Conservation (phyloP, 352 stramenopile species). For the Pythium grandisporangium region DNA sequence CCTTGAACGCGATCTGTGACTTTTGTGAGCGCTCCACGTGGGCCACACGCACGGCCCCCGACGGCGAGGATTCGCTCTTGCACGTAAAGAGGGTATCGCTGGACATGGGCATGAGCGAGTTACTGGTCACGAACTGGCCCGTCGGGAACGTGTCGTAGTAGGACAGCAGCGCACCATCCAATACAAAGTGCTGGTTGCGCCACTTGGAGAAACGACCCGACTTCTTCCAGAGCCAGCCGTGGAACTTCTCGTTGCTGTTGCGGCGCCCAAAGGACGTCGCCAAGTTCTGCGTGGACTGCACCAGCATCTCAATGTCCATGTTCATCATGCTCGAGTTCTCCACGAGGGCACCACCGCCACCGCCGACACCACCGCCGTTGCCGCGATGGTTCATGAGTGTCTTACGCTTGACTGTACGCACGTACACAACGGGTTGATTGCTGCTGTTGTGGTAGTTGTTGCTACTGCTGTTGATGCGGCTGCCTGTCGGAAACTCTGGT, state of each 20-base stretch:
- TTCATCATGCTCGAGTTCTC: conserved; percentile 24
- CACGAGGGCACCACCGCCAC: conserved; percentile 17
- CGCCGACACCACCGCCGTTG: conserved; percentile 9
- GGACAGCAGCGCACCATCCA: conserved; percentile 62
- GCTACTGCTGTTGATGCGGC: neutral
- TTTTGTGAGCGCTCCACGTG: conserved; percentile 70
- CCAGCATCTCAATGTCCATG: conserved; percentile 78
- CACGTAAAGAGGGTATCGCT: conserved; percentile 60
- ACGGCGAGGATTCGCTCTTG: conserved; percentile 60
- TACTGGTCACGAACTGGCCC: conserved; percentile 61
- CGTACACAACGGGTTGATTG: neutral
- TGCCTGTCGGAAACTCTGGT: neutral
- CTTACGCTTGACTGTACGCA: conserved; percentile 14
- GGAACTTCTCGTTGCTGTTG: conserved; percentile 56
- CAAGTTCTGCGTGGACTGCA: conserved; percentile 68
- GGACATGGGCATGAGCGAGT: conserved; percentile 40
- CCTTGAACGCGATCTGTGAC: conserved; percentile 77
- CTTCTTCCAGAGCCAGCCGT: conserved; percentile 82
- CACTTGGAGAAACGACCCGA: conserved; percentile 72
- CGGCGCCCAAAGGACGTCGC: conserved; percentile 64
- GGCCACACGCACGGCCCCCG: conserved; percentile 60
- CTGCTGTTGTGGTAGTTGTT: neutral
- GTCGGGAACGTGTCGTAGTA: conserved; percentile 84
- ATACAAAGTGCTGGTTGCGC: conserved; percentile 80
- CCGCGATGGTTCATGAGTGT: conserved; percentile 11